Conservation (phyloP, 2,329 filamentous ascomycete genomes). For the Penicillium sp. region DNA sequence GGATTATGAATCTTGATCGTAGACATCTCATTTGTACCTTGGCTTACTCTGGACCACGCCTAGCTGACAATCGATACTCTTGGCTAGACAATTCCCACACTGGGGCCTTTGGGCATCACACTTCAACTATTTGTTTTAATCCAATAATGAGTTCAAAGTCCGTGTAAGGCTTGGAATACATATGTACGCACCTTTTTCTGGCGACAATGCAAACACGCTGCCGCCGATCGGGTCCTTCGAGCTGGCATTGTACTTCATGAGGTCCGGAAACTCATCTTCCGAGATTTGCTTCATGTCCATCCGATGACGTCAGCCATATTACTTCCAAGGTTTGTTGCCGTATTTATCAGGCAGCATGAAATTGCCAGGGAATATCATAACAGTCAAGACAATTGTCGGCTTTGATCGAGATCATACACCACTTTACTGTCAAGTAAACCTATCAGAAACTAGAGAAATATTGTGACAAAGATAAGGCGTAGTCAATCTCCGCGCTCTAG, state of each 20-base stretch:
- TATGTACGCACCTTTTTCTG: constrained; percentile 25
- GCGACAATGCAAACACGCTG: constrained; percentile 35
- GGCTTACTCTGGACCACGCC: constrained; percentile 28
- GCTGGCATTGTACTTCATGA: constrained; percentile 12
- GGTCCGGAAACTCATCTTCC: constrained; percentile 5
- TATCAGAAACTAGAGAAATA: too few species aligned
- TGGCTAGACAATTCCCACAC: constrained; percentile 42
- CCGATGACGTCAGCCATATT: constrained; percentile 2
- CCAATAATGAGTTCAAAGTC: background rate
- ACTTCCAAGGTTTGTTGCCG: background rate
- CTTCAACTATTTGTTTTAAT: constrained; percentile 36
- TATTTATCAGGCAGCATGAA: background rate
- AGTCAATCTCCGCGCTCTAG: background rate
- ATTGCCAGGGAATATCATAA: too few species aligned
- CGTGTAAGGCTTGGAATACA: background rate
- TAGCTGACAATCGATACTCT: constrained; percentile 40
- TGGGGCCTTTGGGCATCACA: constrained; percentile 41
- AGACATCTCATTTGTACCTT: constrained; percentile 9
- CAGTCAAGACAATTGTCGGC: too few species aligned
- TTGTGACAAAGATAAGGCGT: background rate
- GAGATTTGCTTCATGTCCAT: background rate
- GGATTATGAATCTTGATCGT: background rate
- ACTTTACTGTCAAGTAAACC: too few species aligned
- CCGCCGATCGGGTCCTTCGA: constrained; percentile 17
- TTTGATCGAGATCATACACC: too few species aligned